Base-by-base conservation (phyloP, 176 grass and related monocot genomes). In the Carex pumila region DNA sequence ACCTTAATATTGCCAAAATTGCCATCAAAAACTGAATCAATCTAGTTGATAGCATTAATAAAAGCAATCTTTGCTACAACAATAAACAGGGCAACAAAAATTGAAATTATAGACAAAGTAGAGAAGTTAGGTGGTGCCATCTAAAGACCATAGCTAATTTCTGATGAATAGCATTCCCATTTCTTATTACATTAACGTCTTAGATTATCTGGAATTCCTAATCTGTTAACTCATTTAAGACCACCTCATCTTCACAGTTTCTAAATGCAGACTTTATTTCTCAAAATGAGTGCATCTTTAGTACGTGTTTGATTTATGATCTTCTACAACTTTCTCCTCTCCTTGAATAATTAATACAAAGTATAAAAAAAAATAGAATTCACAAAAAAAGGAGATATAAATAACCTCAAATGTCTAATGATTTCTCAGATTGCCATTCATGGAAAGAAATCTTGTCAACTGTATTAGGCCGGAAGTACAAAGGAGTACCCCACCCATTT, bases 401-500 rank as follows among this genome's bases (percentile, higher is more conserved):
- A 69, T 68, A 52, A 32, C 64, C 60, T 32, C 15, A 83, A 25
- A 5, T 11, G 15, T 66, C 64, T 69, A 68, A n/a, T 82, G 12
- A 83, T 1, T 83, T 68, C 25, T 83, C 80, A 8, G 90, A 98
- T 3, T 86, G 87, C 91, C 91, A 95, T 59, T 95, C 89, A 29
- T 93, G 91, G 83, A 98, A 92, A 0, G 80, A 90, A 14, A 98
- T 50, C 55, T 90, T 86, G 41, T 91, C 83, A 0, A 93, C 57
- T 7, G 96, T 93, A 0, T 88, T 90, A 15, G 93, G 93, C 18
- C 45, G 69, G 74, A 95, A 93, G 32, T 81, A 81, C 13, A 98
- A 37, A 10, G 95, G 91, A 34, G 91, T 89, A 69, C 89, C 88
- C 12, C 86, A 85, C 87, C 93, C 91, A 0, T 83, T 91, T 84